Conservation (phyloP, 1,284 basidiomycete species). For the Chalciporus sp. region DNA sequence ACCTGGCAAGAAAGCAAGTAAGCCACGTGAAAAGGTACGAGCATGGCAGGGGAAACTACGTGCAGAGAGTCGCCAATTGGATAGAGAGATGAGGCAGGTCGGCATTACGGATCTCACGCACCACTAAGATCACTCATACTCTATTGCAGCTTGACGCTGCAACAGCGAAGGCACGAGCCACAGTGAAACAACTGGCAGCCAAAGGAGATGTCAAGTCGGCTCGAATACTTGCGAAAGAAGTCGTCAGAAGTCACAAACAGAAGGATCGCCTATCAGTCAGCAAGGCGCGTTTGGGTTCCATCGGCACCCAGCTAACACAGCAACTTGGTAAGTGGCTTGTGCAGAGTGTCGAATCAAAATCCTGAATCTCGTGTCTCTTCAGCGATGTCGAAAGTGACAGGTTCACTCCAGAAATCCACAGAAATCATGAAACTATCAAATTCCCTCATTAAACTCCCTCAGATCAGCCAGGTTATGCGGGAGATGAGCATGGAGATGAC, state of each 20-base stretch:
- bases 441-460: conserved; percentile 87
- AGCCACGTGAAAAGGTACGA: conserved; percentile 87
- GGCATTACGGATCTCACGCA: conserved; percentile 33
- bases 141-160: conserved; percentile 75
- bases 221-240: conserved; percentile 87
- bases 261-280: conserved; percentile 89
- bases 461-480: conserved; percentile 91
- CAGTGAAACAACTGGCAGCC: conserved; percentile 88
- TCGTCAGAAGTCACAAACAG: conserved; percentile 95
- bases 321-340: conserved; percentile 78
- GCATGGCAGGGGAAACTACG: conserved; percentile 88
- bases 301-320: conserved; percentile 88
- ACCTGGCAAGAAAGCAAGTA: no score
- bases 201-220: conserved; percentile 95
- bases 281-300: conserved; percentile 93
- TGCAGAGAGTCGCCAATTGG: conserved; percentile 77
- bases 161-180: conserved; percentile 77
- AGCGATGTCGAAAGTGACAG: conserved; percentile 99
- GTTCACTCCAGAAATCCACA: conserved; percentile 94
- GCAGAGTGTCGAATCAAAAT: background rate
- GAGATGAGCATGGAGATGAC: conserved; percentile 99
- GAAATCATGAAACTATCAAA: conserved; percentile 99
- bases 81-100: conserved; percentile 93
- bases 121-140: conserved; percentile 24
- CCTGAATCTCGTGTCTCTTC: background rate